Conservation (phyloP, 2,329 filamentous ascomycete species). For the Fusarium continuum region DNA sequence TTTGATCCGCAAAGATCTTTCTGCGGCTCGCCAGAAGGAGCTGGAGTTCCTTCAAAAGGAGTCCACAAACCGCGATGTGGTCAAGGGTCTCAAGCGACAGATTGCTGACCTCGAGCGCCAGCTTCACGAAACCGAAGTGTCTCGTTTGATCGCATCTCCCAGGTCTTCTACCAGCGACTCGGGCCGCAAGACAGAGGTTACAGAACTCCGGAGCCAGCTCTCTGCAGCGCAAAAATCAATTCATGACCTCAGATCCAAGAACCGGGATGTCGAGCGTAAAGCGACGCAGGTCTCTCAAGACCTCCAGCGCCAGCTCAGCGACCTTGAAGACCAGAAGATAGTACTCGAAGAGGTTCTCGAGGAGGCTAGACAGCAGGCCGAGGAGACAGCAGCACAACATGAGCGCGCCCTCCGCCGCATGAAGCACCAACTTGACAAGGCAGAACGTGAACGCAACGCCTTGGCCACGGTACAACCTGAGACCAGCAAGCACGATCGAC, state of each 20-base stretch:
- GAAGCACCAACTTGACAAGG: constrained; percentile 61
- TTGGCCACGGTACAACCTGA: constrained; percentile 49
- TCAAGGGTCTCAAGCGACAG: constrained; percentile 71
- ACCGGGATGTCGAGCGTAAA: constrained; percentile 61
- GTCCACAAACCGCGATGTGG: constrained; percentile 66
- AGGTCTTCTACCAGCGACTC: constrained; percentile 60
- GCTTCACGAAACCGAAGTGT: constrained; percentile 70
- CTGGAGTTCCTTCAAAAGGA: constrained; percentile 73
- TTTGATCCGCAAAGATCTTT: constrained; percentile 69
- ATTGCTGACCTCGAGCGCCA: constrained; percentile 74
- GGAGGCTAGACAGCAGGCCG: constrained; percentile 61
- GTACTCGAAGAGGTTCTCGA: constrained; percentile 67
- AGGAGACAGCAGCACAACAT: constrained; percentile 57
- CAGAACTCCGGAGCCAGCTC: constrained; percentile 68
- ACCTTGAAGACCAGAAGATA: constrained; percentile 67
- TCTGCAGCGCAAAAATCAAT: constrained; percentile 67
- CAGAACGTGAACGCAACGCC: constrained; percentile 57
- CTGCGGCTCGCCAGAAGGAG: constrained; percentile 72
- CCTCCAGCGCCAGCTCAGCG: constrained; percentile 64
- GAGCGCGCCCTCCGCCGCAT: constrained; percentile 55
- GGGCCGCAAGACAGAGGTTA: constrained; percentile 64
- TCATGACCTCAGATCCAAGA: constrained; percentile 61
- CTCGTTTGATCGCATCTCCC: constrained; percentile 56
- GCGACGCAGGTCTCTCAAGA: constrained; percentile 54
- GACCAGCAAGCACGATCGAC: constrained; percentile 63